A percentile compares a stretch with the other conserved stretches of the same genome.
phyloP scores from a whole-genome alignment of 2,329 filamentous ascomycete genomes.

The Bipolaris zeicola region DNA sequence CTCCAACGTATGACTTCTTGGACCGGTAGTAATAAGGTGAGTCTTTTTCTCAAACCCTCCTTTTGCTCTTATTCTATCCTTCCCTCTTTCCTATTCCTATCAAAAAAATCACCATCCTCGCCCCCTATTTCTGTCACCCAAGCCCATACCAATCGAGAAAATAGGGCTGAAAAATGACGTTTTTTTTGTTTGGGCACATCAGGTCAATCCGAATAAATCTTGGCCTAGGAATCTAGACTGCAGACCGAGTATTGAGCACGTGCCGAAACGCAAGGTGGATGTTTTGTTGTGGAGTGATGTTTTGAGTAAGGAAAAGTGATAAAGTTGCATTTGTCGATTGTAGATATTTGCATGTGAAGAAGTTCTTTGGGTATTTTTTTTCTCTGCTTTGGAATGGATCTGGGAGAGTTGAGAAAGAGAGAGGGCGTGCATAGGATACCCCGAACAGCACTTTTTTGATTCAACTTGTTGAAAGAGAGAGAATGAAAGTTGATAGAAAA shows the following conservation, averaged over 20 bases:
- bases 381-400: too few relatives aligned
- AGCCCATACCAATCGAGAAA: background rate
- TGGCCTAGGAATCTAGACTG: conserved; percentile 26
- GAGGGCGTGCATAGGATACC: too few relatives aligned
- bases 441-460: too few relatives aligned
- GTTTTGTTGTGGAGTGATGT: conserved; percentile 26
- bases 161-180: background rate
- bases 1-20: conserved; percentile 19
- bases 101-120: too few relatives aligned
- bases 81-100: background rate
- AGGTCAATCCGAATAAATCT: conserved; percentile 20
- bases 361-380: background rate
- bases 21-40: conserved; percentile 32
- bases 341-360: too few relatives aligned
- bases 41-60: background rate
- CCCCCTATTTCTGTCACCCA: too few relatives aligned
- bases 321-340: too few relatives aligned
- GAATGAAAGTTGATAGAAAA: too few relatives aligned
- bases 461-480: too few relatives aligned
- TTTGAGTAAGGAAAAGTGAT: conserved; percentile 6
- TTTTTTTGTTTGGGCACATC: background rate
- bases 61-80: background rate
- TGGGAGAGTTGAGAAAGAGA: too few relatives aligned
- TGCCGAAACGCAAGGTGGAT: conserved; percentile 21
- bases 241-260: conserved; percentile 19